Base-by-base conservation (phyloP, 768 basidiomycete genomes). In the Leccinum variicolor region DNA sequence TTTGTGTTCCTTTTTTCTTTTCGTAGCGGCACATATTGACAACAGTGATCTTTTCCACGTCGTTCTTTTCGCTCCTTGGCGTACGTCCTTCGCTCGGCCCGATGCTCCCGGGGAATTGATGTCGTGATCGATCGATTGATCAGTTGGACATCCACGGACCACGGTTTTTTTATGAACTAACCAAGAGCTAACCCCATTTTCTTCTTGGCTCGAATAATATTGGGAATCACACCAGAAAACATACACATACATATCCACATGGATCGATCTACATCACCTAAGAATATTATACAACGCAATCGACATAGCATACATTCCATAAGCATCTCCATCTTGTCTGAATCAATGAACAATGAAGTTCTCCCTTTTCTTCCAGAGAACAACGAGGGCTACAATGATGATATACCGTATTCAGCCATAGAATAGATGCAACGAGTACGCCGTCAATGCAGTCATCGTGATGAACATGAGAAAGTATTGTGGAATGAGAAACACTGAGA, bases 401-500 rank as follows among this genome's bases (percentile, higher is more conserved):
- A 13, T 46, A 33, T 4, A 21, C 47, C 4, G n/a, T 21, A 4
- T 26, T 48, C 61, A 69, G 36, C 55, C 72, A 60, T 76, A 81
- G 11, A 79, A 63, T 10, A 75, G 51, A 17, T 66, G 66, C 23
- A 81, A 63, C 0, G 71, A 61, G 47, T 75, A 75, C 1, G 75
- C 74, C 0, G 71, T 80, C 41, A 76, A 60, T 14, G 69, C 65
- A 1, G 73, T 74, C 71, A 74, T 77, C 39, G 70, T 71, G 19
- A 76, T 6, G 11, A 76, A 68, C 74, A 76, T 75, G 48, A 80
- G 63, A 14, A 69, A 55, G 58, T 79, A 80, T 61, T 78, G 87
- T 13, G 84, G 85, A 34, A 88, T 82, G 48, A 89, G 73, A 64
- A 87, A 87, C 6, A 81, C 75, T 1, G 84, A 76, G 4, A 88